These are phyloP conservation scores for Ceratocystis albifundus DNA, from an alignment of 2,329 filamentous ascomycete species.

Conservation along the genomic window DNA sequence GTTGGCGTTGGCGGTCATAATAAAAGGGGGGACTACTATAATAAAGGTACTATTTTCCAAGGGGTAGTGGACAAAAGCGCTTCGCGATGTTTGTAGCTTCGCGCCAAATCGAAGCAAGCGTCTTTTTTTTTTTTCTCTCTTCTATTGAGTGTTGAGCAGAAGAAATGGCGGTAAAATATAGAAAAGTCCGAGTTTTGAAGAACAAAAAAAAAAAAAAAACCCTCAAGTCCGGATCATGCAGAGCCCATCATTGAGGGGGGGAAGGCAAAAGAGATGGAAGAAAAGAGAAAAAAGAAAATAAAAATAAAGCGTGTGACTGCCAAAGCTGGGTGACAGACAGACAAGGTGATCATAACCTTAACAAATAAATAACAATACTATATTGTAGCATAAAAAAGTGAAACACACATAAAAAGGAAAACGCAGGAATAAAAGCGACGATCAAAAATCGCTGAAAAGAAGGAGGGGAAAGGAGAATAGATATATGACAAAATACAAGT, in stretches of 20 bases:
- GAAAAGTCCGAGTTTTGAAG: neutral
- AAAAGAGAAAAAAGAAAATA: neutral
- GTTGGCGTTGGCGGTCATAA: slow-evolving; percentile 34
- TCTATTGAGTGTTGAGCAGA: neutral
- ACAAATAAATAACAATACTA: neutral
- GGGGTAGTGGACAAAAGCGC: neutral
- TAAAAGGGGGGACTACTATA: slow-evolving; percentile 11
- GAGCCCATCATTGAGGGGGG: neutral
- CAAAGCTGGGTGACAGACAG: slow-evolving; percentile 1
- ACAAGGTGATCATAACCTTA: neutral
- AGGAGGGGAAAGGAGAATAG: neutral
- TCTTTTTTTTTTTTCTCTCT: neutral
- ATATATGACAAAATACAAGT: neutral
- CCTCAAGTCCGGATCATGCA: neutral
- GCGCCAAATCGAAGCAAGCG: neutral
- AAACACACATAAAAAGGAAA: neutral
- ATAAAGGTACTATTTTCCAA: neutral
- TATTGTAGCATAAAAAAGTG: neutral
- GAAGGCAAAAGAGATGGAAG: neutral
- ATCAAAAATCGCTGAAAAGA: neutral
- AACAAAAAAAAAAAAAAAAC: neutral
- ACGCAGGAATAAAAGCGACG: neutral
- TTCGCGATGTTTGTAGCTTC: neutral
- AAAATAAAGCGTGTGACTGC: neutral
- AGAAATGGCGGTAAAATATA: neutral